phyloP scores from a whole-genome alignment of 2,329 filamentous ascomycete genomes.

The Trichoderma afroharzianum region DNA sequence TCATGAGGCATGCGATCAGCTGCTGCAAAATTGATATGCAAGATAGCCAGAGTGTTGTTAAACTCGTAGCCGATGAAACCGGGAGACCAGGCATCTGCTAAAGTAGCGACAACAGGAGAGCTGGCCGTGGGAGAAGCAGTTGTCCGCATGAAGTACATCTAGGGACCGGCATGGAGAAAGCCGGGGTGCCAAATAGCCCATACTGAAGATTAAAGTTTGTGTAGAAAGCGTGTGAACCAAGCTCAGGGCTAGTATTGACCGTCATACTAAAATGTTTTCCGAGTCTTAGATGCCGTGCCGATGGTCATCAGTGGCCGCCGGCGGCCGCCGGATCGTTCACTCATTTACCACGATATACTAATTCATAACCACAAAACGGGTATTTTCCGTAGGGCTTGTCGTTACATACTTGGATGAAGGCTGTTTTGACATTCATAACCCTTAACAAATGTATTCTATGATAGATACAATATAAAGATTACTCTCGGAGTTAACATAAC shows the following conservation, averaged over 20 bases:
- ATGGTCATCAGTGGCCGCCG: not conserved
- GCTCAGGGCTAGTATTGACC: not conserved
- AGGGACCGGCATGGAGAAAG: not conserved
- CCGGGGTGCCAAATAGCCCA: not conserved
- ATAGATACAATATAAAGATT: not conserved
- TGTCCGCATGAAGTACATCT: not conserved
- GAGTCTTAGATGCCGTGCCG: not conserved
- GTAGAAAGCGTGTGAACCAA: not conserved
- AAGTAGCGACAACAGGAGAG: not conserved
- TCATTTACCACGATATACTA: not conserved
- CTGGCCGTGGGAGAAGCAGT: not conserved
- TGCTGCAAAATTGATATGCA: not conserved
- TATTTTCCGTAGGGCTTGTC: not conserved
- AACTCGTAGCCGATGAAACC: not conserved
- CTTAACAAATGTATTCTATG: not conserved
- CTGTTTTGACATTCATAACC: not conserved
- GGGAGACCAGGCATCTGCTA: not conserved
- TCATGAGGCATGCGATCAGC: not conserved
- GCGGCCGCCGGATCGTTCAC: not conserved
- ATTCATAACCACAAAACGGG: not conserved
- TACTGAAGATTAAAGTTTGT: not conserved
- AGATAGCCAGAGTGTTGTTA: not conserved
- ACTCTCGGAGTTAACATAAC: not conserved
- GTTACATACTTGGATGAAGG: accelerated
- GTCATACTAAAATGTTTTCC: not conserved